phyloP scores from a whole-genome alignment of 2,329 filamentous ascomycete species.

The Mycosphaerella arachidis region DNA sequence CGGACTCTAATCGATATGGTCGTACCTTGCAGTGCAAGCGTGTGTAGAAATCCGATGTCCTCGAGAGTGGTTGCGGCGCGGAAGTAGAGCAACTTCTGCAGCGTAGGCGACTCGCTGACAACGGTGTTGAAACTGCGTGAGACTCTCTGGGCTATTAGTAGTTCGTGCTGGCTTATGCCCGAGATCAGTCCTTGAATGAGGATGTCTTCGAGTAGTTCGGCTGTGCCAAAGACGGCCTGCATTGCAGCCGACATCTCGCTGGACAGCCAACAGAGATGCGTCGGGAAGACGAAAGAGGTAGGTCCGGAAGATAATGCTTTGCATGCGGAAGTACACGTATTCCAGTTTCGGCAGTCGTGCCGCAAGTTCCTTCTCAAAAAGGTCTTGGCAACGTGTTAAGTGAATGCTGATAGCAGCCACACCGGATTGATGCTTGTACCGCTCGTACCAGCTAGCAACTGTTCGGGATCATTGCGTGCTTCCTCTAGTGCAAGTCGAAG shows the following conservation, averaged over 20 bases:
- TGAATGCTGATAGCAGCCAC: no score
- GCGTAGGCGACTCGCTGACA: not conserved
- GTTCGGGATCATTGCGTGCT: not conserved
- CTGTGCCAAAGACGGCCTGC: slow-evolving; percentile 3
- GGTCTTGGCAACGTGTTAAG: no score
- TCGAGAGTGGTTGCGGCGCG: not conserved
- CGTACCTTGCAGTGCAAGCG: no score
- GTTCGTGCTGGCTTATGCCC: not conserved
- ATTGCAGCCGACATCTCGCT: not conserved
- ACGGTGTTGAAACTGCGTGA: not conserved
- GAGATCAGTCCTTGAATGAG: not conserved
- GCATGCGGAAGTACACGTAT: no score
- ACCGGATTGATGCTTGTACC: no score
- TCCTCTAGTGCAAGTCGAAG: not conserved
- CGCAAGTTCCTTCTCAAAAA: no score
- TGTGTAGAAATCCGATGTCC: not conserved
- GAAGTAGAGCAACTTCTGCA: not conserved
- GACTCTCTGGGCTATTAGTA: slow-evolving; percentile 6
- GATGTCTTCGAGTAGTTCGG: slow-evolving; percentile 10
- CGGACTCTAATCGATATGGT: no score
- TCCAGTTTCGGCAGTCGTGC: no score
- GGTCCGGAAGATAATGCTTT: no score
- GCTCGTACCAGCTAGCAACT: not conserved
- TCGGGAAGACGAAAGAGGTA: no score
- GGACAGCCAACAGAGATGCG: no score